Evolutionary conservation across 768 basidiomycete species (phyloP).

Genomic region (Tulasnella sp.): DNA sequence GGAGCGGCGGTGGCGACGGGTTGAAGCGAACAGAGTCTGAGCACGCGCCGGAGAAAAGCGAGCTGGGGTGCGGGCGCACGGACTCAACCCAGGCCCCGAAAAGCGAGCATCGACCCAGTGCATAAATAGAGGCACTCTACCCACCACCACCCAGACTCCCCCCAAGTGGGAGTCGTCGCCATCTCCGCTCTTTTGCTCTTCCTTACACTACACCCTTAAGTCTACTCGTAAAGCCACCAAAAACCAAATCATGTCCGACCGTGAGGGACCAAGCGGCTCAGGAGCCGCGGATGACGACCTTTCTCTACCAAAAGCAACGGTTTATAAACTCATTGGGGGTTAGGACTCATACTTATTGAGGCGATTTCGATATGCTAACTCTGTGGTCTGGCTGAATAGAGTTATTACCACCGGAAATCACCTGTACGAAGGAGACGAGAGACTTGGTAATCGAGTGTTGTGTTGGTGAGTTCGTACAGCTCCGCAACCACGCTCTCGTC

Average conservation of each 20-base stretch:
- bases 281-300: slow-evolving; percentile 84
- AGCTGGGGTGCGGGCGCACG: neutral
- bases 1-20: neutral
- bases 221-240: neutral
- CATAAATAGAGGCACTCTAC: slow-evolving; percentile 9
- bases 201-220: neutral
- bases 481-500: neutral
- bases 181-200: slow-evolving; percentile 1
- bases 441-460: slow-evolving; percentile 98
- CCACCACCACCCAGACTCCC: slow-evolving; percentile 9
- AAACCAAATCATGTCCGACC: slow-evolving; percentile 71
- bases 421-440: slow-evolving; percentile 92
- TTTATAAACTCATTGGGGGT: slow-evolving; percentile 96
- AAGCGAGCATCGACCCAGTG: neutral
- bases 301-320: slow-evolving; percentile 93
- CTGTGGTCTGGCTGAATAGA: slow-evolving; percentile 51
- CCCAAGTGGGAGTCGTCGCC: neutral
- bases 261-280: slow-evolving; percentile 66
- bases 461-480: slow-evolving; percentile 66
- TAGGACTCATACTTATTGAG: neutral
- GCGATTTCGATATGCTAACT: slow-evolving; percentile 7
- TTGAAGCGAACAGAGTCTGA: neutral
- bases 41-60: neutral
- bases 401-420: slow-evolving; percentile 78
- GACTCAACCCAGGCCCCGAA: slow-evolving; percentile 1